These are phyloP conservation scores for Pichia sp. DNA, from an alignment of 1,139 yeast genomes.

Conservation along the genomic window DNA sequence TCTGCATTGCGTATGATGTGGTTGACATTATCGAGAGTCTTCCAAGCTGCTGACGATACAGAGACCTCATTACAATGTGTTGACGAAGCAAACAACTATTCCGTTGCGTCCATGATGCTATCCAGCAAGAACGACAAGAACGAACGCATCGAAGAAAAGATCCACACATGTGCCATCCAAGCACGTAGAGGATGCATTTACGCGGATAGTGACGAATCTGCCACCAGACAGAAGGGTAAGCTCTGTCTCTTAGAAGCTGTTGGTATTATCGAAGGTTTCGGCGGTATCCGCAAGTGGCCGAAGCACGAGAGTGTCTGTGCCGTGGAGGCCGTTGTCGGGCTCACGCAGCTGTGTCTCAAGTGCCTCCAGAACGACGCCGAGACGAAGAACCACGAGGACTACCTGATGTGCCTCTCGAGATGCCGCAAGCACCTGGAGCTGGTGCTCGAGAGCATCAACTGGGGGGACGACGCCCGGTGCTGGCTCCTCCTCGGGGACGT, in stretches of 20 bases:
- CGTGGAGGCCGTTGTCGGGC: constrained; percentile 58
- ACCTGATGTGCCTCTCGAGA: constrained; percentile 42
- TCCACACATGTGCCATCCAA: not conserved
- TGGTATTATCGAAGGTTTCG: not conserved
- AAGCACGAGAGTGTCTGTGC: not conserved
- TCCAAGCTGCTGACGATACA: constrained; percentile 51
- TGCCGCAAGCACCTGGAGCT: constrained; percentile 61
- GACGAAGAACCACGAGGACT: constrained; percentile 6
- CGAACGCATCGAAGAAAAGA: not conserved
- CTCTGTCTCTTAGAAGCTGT: constrained; percentile 1
- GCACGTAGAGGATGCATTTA: constrained; percentile 10
- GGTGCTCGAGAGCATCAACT: constrained; percentile 50
- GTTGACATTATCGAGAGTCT: constrained; percentile 72
- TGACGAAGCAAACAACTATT: constrained; percentile 49
- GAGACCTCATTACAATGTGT: constrained; percentile 73
- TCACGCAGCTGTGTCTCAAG: constrained; percentile 52
- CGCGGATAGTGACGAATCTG: not conserved
- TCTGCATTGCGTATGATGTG: constrained; percentile 41
- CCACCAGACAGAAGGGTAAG: not conserved
- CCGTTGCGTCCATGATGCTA: constrained; percentile 27
- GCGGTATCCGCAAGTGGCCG: not conserved
- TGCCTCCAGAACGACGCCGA: constrained; percentile 48
- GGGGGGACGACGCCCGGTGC: constrained; percentile 61
- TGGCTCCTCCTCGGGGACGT: constrained; percentile 39
- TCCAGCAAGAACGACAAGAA: not conserved